Conservation (phyloP, 176 grass and related monocot genomes). For the Aegilops bicornis region DNA sequence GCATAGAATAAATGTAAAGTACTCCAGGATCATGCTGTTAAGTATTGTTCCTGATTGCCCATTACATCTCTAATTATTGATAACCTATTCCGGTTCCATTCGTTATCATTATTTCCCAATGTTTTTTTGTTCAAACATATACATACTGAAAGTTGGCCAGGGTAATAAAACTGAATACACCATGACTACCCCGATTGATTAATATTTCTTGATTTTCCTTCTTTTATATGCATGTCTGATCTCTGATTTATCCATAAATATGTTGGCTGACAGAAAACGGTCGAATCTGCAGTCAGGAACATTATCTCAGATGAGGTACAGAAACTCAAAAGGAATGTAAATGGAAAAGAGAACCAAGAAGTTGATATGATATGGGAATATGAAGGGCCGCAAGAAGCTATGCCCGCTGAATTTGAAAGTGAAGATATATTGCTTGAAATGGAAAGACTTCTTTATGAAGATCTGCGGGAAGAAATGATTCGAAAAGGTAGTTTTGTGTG, state of each 20-base stretch:
- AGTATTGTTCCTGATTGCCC: not conserved
- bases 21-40: not conserved
- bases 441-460: slow-evolving; percentile 87
- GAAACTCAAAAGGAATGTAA: slow-evolving; percentile 59
- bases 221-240: slow-evolving; percentile 7
- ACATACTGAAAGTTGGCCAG: not conserved
- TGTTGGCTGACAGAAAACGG: slow-evolving; percentile 49
- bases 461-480: slow-evolving; percentile 79
- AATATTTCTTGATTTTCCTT: slow-evolving; percentile 15
- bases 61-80: not conserved
- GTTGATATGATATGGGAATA: slow-evolving; percentile 82
- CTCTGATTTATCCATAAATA: slow-evolving; percentile 15
- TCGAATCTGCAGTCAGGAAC: slow-evolving; percentile 54
- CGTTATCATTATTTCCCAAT: not conserved
- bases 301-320: slow-evolving; percentile 88
- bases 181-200: not conserved
- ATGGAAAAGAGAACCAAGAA: slow-evolving; percentile 28
- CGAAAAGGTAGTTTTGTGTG: slow-evolving; percentile 52
- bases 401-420: slow-evolving; percentile 46
- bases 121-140: not conserved
- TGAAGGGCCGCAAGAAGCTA: slow-evolving; percentile 44
- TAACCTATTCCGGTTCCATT: not conserved
- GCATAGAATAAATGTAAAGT: not conserved
- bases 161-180: slow-evolving; percentile 8
- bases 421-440: slow-evolving; percentile 94